Percentiles rank a stretch among this genome's conserved stretches.
Conservation (phyloP, 768 basidiomycete species). For the Arthromyces matolae region DNA sequence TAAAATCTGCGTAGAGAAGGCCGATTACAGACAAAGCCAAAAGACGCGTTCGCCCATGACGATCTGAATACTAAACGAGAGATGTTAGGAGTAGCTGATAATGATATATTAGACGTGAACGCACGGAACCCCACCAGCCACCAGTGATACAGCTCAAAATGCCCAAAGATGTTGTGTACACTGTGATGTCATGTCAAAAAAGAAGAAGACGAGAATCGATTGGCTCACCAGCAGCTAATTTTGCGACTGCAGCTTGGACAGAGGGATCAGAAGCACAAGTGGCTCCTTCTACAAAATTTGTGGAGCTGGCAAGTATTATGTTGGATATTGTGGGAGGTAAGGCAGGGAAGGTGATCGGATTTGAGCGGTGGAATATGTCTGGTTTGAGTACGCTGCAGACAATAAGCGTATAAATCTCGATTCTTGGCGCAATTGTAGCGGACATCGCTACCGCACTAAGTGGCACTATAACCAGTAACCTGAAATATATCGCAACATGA, state of each 20-base stretch:
- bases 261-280: conserved; percentile 65
- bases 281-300: conserved; percentile 7
- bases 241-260: conserved; percentile 70
- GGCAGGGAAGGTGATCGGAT: background rate
- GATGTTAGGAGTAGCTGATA: no score
- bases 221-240: conserved; percentile 54
- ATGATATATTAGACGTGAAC: conserved; percentile 22
- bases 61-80: conserved; percentile 77
- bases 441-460: conserved; percentile 52
- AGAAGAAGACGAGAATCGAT: no score
- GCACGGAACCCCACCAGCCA: conserved; percentile 82
- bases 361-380: conserved; percentile 37
- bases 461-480: conserved; percentile 56
- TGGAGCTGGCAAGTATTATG: no score
- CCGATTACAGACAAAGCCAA: conserved; percentile 62
- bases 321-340: background rate
- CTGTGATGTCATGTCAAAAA: conserved; percentile 36
- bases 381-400: conserved; percentile 68
- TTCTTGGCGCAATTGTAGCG: conserved; percentile 61
- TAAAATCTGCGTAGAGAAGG: conserved; percentile 57
- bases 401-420: conserved; percentile 72
- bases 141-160: conserved; percentile 74
- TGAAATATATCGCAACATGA: conserved; percentile 31
- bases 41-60: conserved; percentile 64
- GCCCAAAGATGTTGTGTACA: conserved; percentile 63